These are phyloP conservation scores for Exserohilum rostratum DNA, from an alignment of 2,329 filamentous ascomycete species.

Conservation along the genomic window DNA sequence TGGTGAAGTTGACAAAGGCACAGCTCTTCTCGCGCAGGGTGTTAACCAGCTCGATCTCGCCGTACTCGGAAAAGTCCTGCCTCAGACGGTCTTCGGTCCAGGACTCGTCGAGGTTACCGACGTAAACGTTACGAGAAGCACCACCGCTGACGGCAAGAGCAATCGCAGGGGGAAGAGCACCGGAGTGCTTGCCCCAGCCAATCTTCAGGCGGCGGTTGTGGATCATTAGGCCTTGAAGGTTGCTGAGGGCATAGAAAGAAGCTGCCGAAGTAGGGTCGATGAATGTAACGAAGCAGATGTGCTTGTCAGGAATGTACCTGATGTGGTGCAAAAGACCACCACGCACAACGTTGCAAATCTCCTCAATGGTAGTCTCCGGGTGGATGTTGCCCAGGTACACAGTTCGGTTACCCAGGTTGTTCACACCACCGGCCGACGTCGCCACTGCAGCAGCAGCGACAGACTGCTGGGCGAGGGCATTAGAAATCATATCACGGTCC, in stretches of 20 bases:
- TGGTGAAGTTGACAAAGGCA: constrained; percentile 99
- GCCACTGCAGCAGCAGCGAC: constrained; percentile 96
- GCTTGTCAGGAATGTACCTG: constrained; percentile 98
- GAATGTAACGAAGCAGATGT: constrained; percentile 99
- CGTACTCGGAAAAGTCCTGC: constrained; percentile 96
- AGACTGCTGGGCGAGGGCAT: constrained; percentile 93
- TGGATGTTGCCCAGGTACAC: constrained; percentile 99
- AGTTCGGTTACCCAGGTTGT: constrained; percentile 95
- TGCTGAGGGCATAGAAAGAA: constrained; percentile 97
- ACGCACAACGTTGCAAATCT: constrained; percentile 98
- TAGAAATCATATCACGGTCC: constrained; percentile 95
- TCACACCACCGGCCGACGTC: constrained; percentile 93
- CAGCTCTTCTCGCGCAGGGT: constrained; percentile 98
- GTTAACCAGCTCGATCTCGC: constrained; percentile 97
- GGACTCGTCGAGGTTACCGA: constrained; percentile 94
- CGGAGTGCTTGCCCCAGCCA: constrained; percentile 99
- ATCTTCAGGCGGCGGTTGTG: constrained; percentile 98
- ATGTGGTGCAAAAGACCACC: constrained; percentile 96
- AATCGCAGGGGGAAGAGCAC: constrained; percentile 92
- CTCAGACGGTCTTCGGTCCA: constrained; percentile 96
- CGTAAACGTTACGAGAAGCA: constrained; percentile 97
- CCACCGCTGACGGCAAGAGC: constrained; percentile 94
- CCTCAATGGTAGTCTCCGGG: constrained; percentile 97
- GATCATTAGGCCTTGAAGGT: constrained; percentile 97
- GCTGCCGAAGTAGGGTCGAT: constrained; percentile 98